phyloP scores from a whole-genome alignment of 768 basidiomycete genomes.

The Mycena latifolia region DNA sequence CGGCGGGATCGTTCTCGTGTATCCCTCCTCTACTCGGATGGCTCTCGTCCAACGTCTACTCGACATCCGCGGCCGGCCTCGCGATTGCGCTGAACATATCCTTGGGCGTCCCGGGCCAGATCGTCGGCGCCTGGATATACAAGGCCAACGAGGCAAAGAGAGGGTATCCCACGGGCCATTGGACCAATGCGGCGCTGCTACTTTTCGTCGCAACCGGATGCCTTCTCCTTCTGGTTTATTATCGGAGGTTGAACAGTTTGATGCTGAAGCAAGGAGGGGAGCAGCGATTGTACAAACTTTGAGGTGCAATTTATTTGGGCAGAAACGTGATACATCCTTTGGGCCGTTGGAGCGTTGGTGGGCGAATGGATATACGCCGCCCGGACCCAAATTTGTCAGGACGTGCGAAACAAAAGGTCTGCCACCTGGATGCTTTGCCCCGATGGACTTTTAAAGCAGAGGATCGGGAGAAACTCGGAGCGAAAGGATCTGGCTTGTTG shows the following conservation, averaged over 20 bases:
- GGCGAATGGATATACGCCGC: too few relatives aligned
- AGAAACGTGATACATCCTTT: too few relatives aligned
- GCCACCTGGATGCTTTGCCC: too few relatives aligned
- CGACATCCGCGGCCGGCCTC: constrained; percentile 44
- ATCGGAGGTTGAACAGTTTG: constrained; percentile 11
- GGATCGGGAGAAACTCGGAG: too few relatives aligned
- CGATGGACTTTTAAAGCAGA: too few relatives aligned
- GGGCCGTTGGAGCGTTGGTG: too few relatives aligned
- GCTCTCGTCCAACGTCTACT: constrained; percentile 48
- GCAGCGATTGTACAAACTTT: background rate
- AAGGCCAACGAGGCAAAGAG: constrained; percentile 39
- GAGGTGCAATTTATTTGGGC: background rate
- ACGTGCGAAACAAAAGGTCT: too few relatives aligned
- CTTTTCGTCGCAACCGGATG: constrained; percentile 33
- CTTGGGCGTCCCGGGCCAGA: constrained; percentile 51
- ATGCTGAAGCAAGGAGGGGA: constrained; percentile 11
- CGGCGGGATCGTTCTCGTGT: constrained; percentile 47
- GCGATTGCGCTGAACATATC: constrained; percentile 45
- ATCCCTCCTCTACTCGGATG: constrained; percentile 51
- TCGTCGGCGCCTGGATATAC: constrained; percentile 45
- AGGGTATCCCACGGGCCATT: constrained; percentile 51
- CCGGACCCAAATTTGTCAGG: too few relatives aligned
- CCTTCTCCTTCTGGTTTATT: constrained; percentile 12
- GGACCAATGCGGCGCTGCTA: constrained; percentile 47
- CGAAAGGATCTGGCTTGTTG: too few relatives aligned